phyloP scores from a whole-genome alignment of 768 basidiomycete species.

The Clavaria fumosa region DNA sequence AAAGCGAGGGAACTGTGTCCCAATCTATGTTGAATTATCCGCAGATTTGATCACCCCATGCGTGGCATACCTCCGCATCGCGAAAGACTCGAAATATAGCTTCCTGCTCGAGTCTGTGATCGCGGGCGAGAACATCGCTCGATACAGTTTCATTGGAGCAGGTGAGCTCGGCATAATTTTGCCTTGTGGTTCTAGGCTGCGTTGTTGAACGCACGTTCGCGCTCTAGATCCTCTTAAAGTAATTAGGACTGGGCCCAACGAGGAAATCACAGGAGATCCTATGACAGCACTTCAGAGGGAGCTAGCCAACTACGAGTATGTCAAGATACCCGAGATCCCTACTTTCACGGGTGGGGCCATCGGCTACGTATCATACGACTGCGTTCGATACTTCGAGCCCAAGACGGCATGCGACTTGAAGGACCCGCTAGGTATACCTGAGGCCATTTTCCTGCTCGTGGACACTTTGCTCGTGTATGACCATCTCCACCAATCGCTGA shows the following conservation, averaged over 20 bases:
- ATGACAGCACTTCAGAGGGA: constrained; percentile 73
- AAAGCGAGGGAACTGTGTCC: constrained; percentile 83
- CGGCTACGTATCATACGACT: constrained; percentile 95
- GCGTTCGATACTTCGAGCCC: constrained; percentile 93
- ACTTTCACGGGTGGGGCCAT: constrained; percentile 97
- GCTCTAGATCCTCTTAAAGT: constrained; percentile 80
- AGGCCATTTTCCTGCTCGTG: constrained; percentile 92
- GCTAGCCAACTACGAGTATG: constrained; percentile 72
- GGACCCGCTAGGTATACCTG: constrained; percentile 82
- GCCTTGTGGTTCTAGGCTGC: constrained; percentile 1
- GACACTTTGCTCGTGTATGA: constrained; percentile 95
- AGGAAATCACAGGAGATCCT: constrained; percentile 79
- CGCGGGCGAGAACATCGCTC: constrained; percentile 77
- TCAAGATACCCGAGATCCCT: constrained; percentile 81
- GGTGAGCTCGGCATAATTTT: constrained; percentile 31
- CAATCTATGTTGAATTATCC: constrained; percentile 83
- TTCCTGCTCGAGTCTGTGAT: constrained; percentile 91
- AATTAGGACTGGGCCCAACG: constrained; percentile 72
- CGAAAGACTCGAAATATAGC: constrained; percentile 86
- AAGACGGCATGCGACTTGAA: constrained; percentile 62
- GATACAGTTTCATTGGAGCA: constrained; percentile 94
- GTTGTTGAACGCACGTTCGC: too few relatives aligned
- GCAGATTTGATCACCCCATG: constrained; percentile 96
- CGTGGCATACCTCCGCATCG: constrained; percentile 86
- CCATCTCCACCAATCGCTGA: constrained; percentile 88